phyloP scores from a whole-genome alignment of 352 stramenopile species.

The Globisporangium polare region DNA sequence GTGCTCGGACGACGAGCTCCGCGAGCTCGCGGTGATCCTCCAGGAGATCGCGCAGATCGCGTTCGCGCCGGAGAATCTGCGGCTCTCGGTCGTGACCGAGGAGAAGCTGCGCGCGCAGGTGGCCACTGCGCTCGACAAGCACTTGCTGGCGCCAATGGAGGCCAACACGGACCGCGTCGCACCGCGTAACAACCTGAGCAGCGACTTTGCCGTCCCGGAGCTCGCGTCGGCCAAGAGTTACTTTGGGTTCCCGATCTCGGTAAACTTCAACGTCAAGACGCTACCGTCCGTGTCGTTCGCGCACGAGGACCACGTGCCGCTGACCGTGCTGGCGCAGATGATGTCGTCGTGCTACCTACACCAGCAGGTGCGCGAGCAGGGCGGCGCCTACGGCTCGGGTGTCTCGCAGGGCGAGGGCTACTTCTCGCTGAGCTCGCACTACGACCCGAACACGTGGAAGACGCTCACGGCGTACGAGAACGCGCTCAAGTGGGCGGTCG shows the following conservation, averaged over 20 bases:
- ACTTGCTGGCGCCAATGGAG: conserved; percentile 43
- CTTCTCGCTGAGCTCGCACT: conserved; percentile 83
- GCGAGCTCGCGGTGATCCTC: conserved; percentile 44
- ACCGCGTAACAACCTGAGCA: conserved; percentile 12
- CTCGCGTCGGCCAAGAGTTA: conserved; percentile 43
- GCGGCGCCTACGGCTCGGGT: conserved; percentile 71
- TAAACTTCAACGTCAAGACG: conserved; percentile 84
- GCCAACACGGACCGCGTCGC: conserved; percentile 11
- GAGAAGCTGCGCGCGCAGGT: conserved; percentile 55
- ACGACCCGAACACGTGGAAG: conserved; percentile 79
- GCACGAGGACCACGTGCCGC: conserved; percentile 67
- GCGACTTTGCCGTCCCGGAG: conserved; percentile 19
- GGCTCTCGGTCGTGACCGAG: conserved; percentile 72
- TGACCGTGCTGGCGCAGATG: conserved; percentile 75
- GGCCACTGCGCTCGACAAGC: conserved; percentile 36
- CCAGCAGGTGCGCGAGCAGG: conserved; percentile 76
- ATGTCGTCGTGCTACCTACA: conserved; percentile 84
- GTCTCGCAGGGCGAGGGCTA: conserved; percentile 71
- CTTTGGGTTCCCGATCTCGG: conserved; percentile 73
- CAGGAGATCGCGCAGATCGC: conserved; percentile 52
- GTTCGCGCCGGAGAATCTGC: conserved; percentile 56
- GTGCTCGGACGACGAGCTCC: conserved; percentile 63
- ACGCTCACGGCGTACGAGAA: conserved; percentile 72
- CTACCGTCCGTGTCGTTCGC: conserved; percentile 68
- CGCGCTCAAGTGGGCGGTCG: conserved; percentile 42